Conservation (phyloP, 179 eudicot genomes). For the Actinidia chinensis region DNA sequence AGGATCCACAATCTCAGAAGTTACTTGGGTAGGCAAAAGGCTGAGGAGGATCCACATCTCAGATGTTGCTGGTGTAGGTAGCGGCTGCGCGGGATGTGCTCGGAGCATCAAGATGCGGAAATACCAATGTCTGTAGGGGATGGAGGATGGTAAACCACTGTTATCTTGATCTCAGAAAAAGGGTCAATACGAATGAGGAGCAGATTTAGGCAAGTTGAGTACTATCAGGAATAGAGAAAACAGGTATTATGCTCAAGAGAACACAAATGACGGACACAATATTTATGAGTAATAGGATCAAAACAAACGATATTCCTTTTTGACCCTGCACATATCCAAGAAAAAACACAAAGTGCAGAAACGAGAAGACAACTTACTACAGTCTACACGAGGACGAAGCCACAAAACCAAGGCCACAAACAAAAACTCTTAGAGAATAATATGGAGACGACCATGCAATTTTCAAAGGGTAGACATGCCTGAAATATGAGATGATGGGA, state of each 20-base stretch:
- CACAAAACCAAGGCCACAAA: neutral
- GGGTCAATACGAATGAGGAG: conserved; percentile 1
- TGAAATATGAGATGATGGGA: neutral
- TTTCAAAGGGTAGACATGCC: neutral
- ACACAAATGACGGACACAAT: conserved; percentile 1
- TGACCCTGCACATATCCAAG: neutral
- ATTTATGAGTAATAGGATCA: neutral
- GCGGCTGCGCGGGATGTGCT: neutral
- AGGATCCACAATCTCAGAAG: neutral
- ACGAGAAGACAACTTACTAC: neutral
- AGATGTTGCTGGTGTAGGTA: neutral
- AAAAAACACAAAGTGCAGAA: neutral
- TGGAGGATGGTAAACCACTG: neutral
- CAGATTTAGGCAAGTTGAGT: neutral
- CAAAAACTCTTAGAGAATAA: neutral
- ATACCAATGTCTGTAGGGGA: neutral
- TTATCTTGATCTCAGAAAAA: neutral
- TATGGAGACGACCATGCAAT: neutral
- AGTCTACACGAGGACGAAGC: neutral
- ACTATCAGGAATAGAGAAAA: neutral
- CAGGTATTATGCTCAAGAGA: neutral
- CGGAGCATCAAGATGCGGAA: too few relatives aligned
- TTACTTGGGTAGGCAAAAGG: neutral
- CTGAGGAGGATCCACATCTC: neutral
- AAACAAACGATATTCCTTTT: neutral